These are phyloP conservation scores for Fusarium pseudonygamai DNA, from an alignment of 2,329 filamentous ascomycete genomes.

Conservation along the genomic window DNA sequence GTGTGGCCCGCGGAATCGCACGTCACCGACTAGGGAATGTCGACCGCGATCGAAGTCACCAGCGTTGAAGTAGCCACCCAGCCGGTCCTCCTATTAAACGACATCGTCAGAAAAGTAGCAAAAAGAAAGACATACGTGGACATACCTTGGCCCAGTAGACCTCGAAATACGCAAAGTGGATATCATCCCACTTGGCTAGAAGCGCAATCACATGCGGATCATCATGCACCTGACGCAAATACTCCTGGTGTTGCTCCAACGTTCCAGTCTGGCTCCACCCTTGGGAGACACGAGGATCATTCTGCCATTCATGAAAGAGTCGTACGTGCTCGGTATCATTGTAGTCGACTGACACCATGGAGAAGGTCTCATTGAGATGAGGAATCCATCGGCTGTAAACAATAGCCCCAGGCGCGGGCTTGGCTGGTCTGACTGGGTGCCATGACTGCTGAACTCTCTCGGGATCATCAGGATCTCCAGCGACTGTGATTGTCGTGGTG, in stretches of 20 bases:
- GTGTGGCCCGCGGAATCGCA: conserved; percentile 68
- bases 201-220: conserved; percentile 78
- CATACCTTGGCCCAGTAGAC: conserved; percentile 76
- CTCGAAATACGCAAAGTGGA: conserved; percentile 80
- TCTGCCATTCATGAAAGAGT: conserved; percentile 84
- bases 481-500: conserved; percentile 51
- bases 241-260: conserved; percentile 76
- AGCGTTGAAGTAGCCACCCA: conserved; percentile 65
- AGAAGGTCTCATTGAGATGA: conserved; percentile 79
- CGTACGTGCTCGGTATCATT: conserved; percentile 69
- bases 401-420: conserved; percentile 74
- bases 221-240: conserved; percentile 72
- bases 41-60: conserved; percentile 67
- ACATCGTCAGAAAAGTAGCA: neutral
- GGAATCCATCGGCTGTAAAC: conserved; percentile 84
- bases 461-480: conserved; percentile 54
- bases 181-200: conserved; percentile 76
- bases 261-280: conserved; percentile 85
- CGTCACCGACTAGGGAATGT: conserved; percentile 67
- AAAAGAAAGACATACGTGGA: neutral
- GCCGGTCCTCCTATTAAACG: conserved; percentile 59
- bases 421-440: conserved; percentile 76
- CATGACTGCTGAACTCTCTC: conserved; percentile 62
- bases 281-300: conserved; percentile 81
- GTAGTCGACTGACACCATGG: conserved; percentile 78